These are phyloP conservation scores for Termitomyces sp. DNA, from an alignment of 768 basidiomycete genomes.

Conservation along the genomic window DNA sequence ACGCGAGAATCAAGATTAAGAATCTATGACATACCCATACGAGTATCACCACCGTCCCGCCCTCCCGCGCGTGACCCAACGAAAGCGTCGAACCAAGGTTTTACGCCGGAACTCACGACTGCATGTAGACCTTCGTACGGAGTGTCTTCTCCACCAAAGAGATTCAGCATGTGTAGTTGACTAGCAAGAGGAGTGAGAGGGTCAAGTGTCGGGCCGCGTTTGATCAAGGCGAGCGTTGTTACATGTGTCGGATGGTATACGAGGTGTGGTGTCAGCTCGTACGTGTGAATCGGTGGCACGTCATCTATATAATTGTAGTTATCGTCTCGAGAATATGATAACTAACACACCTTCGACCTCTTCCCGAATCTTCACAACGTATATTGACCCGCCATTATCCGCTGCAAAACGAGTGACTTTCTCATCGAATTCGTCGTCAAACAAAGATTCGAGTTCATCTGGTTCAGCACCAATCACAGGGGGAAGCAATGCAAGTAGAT, in stretches of 20 bases:
- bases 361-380: constrained; percentile 77
- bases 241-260: constrained; percentile 76
- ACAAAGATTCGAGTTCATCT: constrained; percentile 61
- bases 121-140: constrained; percentile 96
- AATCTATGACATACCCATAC: constrained; percentile 53
- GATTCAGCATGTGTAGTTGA: constrained; percentile 89
- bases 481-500: constrained; percentile 70
- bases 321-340: constrained; percentile 5
- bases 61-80: constrained; percentile 77
- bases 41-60: constrained; percentile 68
- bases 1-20: not conserved
- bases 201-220: constrained; percentile 82
- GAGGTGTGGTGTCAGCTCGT: constrained; percentile 68
- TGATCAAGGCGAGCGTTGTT: constrained; percentile 92
- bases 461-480: constrained; percentile 74
- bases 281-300: constrained; percentile 55
- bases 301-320: constrained; percentile 48
- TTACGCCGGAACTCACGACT: constrained; percentile 91
- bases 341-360: constrained; percentile 62
- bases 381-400: constrained; percentile 75
- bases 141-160: constrained; percentile 84
- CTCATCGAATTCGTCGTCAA: constrained; percentile 74
- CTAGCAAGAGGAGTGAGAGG: constrained; percentile 71
- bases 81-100: constrained; percentile 98
- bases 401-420: constrained; percentile 71